Evolutionary conservation across 1,284 basidiomycete genomes (phyloP), one percentile per base, ranked within the genome.

Genomic region (Ustilago xerochloae): DNA sequence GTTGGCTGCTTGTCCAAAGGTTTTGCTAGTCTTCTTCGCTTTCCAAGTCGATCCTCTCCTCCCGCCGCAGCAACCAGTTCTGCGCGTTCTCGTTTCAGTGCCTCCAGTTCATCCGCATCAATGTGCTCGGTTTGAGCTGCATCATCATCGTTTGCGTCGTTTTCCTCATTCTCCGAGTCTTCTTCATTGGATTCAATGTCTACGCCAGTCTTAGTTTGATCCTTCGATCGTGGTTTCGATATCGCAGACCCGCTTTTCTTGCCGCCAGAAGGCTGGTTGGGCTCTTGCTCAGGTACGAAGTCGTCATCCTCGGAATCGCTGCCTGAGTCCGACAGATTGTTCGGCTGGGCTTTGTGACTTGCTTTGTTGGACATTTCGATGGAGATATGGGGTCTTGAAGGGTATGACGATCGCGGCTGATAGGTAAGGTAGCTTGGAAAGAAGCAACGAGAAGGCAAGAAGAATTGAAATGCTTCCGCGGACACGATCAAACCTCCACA

Each of bases 271-370:
- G 35, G 35, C 22, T 54, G 49, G 13, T 24, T 38, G 0, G 7
- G 16, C 4, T 7, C 22, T 7, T 41, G 36, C 35, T 66, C 52
- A 2, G 70, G 70, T 5, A 57, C 48, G n/a, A 69, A 74, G 41
- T 69, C 71, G 43, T 68, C 70, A 32, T 73, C 64, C 15, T 74
- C 71, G 13, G 57, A 61, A 28, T 66, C 68, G 41, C 35, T 65
- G 13, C 33, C 62, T 6, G 54, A 33, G 29, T 59, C 33, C 8
- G 58, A 51, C 3, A 39, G 36, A 7, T 32, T 24, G 22, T 36
- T 35, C 7, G 57, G 20, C 18, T 43, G 35, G 3, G 41, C 16
- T 16, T 28, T 45, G 41, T 43, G 1, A 10, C 24, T 41, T 41
- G 20, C 38, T 7, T n/a, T 7, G 38, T 41, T 26, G 6, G 41